Evolutionary conservation across 2,329 filamentous ascomycete genomes (phyloP), one percentile per base, ranked within the genome.

Genomic region (Drechslera avenae): DNA sequence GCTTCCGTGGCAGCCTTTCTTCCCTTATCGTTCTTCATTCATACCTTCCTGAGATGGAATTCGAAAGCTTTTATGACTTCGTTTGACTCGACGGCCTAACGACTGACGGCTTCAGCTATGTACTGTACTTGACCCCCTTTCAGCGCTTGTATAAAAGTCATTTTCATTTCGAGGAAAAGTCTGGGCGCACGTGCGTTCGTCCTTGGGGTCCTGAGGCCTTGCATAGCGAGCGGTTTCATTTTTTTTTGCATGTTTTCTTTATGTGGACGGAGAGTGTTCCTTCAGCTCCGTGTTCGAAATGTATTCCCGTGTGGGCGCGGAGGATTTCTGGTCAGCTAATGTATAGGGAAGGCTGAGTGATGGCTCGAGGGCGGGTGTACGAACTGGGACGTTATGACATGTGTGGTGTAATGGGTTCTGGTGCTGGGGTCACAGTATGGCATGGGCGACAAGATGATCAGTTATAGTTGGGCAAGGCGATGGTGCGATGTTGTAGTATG

Each of bases 91-190:
- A 49, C 33, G 39, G 45, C 49, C 50, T 63, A 46, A 73, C 66
- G 71, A 72, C 60, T 73, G 59, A 73, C 67, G 69, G 64, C 62
- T 70, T 60, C 57, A 65, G 59, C 68, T 52, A 64, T 60, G 68
- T 73, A 69, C 66, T 69, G 67, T 73, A 73, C 61, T 54, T 56
- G 59, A 54, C 62, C 60, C 63, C 37, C 32, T 57, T 67, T 64
- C 58, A 64, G 64, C 64, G 62, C 62, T 66, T 70, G 67, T 73
- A 70, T 68, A 72, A 73, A 72, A 72, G 66, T 71, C 63, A 59
- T 62, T 62, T 62, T 53, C 59, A 53, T 67, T 63, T 64, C 60
- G 63, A 59, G 61, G 60, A 69, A 73, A 73, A 71, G 64, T 66
- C 62, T 58, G 61, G 67, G 63, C 62, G 63, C 65, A 59, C 64